phyloP scores from a whole-genome alignment of 768 basidiomycete genomes.

The Lactarius hatsudake region DNA sequence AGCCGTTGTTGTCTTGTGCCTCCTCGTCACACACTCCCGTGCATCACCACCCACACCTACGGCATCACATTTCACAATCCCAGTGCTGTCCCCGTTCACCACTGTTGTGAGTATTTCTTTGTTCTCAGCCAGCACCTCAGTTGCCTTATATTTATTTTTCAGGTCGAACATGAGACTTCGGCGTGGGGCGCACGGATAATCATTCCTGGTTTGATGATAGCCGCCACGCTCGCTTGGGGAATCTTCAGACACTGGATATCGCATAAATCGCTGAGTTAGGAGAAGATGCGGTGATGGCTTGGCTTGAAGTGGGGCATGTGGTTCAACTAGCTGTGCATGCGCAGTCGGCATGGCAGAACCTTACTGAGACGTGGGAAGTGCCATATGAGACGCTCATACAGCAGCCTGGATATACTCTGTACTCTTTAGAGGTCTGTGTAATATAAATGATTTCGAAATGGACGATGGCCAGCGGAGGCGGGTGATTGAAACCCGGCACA shows the following conservation, averaged over 20 bases:
- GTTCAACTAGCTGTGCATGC: neutral
- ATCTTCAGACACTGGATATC: constrained; percentile 42
- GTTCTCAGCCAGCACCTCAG: neutral
- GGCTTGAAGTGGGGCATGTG: neutral
- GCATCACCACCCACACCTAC: constrained; percentile 10
- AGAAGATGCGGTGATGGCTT: neutral
- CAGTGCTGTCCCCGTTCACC: constrained; percentile 74
- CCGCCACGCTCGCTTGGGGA: constrained; percentile 43
- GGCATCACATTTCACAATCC: constrained; percentile 69
- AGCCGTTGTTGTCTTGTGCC: constrained; percentile 14
- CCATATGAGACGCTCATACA: no score
- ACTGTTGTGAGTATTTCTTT: constrained; percentile 56
- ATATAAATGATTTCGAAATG: no score
- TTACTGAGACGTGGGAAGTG: no score
- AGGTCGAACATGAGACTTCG: constrained; percentile 78
- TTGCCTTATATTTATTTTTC: neutral
- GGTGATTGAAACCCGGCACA: neutral
- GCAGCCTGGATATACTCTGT: no score
- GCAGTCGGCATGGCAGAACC: neutral
- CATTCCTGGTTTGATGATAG: constrained; percentile 39
- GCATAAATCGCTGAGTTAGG: neutral
- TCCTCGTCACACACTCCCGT: neutral
- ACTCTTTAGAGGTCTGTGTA: no score
- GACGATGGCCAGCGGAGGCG: no score
- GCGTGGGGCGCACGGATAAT: constrained; percentile 52